These are phyloP conservation scores for Umbilicus rupestris DNA, from an alignment of 164 flowering plant species.

Conservation along the genomic window DNA sequence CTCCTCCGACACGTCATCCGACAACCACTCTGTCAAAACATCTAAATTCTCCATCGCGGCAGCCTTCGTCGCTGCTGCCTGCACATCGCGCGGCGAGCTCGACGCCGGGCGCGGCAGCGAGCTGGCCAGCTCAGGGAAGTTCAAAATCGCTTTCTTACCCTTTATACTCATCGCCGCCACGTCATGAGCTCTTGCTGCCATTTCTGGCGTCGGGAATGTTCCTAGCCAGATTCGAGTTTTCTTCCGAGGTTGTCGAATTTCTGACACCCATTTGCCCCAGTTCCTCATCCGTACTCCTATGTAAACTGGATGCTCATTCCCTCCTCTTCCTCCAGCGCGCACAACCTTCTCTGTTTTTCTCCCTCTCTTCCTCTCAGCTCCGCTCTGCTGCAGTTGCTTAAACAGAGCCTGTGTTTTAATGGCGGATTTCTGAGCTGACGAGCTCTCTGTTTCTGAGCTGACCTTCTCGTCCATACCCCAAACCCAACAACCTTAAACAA, in stretches of 20 bases:
- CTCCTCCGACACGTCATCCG: not conserved
- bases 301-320: not conserved
- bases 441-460: too few relatives aligned
- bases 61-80: not conserved
- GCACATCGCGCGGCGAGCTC: not conserved
- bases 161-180: constrained; percentile 14
- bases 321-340: not conserved
- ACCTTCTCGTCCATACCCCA: too few relatives aligned
- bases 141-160: not conserved
- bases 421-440: too few relatives aligned
- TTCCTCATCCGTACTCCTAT: constrained; percentile 36
- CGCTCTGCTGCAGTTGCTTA: not conserved
- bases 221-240: constrained; percentile 39
- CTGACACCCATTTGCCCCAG: constrained; percentile 44
- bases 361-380: not conserved
- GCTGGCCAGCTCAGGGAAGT: not conserved
- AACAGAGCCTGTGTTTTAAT: too few relatives aligned
- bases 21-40: not conserved
- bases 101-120: constrained; percentile 3
- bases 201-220: constrained; percentile 33
- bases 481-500: too few relatives aligned
- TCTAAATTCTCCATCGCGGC: not conserved
- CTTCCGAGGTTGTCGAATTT: constrained; percentile 32
- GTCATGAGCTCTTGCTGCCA: constrained; percentile 41
- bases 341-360: not conserved